phyloP scores from a whole-genome alignment of 306 rosid species.

The Herpetospermum pedunculosum region DNA sequence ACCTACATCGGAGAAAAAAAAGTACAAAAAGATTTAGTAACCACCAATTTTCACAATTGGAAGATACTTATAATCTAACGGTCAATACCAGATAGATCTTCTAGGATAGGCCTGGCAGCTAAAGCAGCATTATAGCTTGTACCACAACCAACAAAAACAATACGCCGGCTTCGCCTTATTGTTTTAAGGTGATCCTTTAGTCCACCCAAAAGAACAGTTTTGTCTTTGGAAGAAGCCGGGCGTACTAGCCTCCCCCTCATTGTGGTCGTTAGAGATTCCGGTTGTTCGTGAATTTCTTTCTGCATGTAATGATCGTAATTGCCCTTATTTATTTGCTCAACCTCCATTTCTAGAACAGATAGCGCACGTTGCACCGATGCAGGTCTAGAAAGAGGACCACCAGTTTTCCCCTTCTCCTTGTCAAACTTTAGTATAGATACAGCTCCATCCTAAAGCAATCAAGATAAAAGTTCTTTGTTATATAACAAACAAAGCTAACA shows the following conservation, averaged over 20 bases:
- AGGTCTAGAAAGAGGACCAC: slow-evolving; percentile 45
- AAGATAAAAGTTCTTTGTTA: background rate
- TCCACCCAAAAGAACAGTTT: slow-evolving; percentile 93
- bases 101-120: slow-evolving; percentile 94
- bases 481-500: background rate
- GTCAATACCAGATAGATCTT: slow-evolving; percentile 89
- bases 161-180: slow-evolving; percentile 89
- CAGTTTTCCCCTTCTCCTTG: slow-evolving; percentile 44
- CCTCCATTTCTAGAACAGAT: slow-evolving; percentile 95
- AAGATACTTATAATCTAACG: slow-evolving; percentile 14
- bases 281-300: slow-evolving; percentile 95
- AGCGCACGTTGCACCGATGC: slow-evolving; percentile 89
- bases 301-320: slow-evolving; percentile 92
- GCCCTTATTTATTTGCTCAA: slow-evolving; percentile 94
- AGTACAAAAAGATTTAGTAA: background rate
- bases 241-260: slow-evolving; percentile 95
- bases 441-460: slow-evolving; percentile 71
- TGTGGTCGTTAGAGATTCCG: slow-evolving; percentile 88
- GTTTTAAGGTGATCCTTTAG: slow-evolving; percentile 94
- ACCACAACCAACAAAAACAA: slow-evolving; percentile 91
- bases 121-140: slow-evolving; percentile 98
- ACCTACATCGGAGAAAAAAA: slow-evolving; percentile 36
- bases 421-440: slow-evolving; percentile 77
- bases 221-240: slow-evolving; percentile 62
- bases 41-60: background rate